phyloP scores from a whole-genome alignment of 2,329 filamentous ascomycete genomes.

The Tolypocladium pustulatum region DNA sequence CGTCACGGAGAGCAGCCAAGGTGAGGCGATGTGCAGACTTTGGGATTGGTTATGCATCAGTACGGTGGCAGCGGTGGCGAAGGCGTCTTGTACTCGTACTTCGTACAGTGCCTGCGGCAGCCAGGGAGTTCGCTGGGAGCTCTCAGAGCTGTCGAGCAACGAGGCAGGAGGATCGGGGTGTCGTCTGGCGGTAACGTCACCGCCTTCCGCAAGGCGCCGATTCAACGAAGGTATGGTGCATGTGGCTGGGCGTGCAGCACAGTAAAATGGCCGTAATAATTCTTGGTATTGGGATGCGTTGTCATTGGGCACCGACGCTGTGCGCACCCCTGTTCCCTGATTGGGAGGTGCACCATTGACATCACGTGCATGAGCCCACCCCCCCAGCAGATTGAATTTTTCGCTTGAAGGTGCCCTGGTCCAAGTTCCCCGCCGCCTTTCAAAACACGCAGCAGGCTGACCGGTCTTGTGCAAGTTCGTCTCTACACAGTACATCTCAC shows the following conservation, averaged over 20 bases:
- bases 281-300: too few species aligned
- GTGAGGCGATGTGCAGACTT: background rate
- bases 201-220: too few species aligned
- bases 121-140: background rate
- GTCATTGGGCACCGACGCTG: background rate
- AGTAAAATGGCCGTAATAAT: too few species aligned
- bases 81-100: background rate
- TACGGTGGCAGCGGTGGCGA: background rate
- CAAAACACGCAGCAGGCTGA: constrained; percentile 29
- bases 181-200: too few species aligned
- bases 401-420: constrained; percentile 24
- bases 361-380: constrained; percentile 24
- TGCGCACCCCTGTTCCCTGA: constrained; percentile 1
- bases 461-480: constrained; percentile 21
- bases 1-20: background rate
- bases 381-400: constrained; percentile 30
- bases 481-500: constrained; percentile 21
- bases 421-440: constrained; percentile 30
- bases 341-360: constrained; percentile 6
- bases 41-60: background rate
- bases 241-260: too few species aligned
- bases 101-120: background rate
- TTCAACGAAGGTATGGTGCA: too few species aligned
- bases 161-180: background rate
- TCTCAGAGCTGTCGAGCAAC: background rate